phyloP scores from a whole-genome alignment of 176 grass and related monocot species.

The Bromus sterilis region DNA sequence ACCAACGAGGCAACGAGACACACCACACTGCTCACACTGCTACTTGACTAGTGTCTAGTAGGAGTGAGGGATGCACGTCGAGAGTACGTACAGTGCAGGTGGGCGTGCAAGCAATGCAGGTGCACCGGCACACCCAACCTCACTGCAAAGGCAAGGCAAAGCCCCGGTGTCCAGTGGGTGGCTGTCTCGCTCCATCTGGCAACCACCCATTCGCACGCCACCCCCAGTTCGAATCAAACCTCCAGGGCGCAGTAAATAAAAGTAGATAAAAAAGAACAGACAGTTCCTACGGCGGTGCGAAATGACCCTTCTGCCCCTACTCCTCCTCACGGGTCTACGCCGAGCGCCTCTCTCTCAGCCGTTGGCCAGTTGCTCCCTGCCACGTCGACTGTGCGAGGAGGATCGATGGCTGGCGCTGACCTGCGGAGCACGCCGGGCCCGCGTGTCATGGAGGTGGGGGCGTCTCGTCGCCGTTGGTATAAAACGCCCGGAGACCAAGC shows the following conservation, averaged over 20 bases:
- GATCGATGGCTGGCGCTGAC: background rate
- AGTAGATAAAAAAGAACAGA: background rate
- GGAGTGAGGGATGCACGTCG: no score
- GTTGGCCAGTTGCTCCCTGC: background rate
- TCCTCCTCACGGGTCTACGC: conserved; percentile 1
- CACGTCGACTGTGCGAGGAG: background rate
- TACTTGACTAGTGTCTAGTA: no score
- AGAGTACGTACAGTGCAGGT: background rate
- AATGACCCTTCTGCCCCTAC: background rate
- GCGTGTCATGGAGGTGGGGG: background rate
- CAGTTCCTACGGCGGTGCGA: background rate
- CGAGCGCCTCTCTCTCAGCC: background rate
- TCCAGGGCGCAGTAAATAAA: background rate
- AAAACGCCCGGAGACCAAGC: background rate
- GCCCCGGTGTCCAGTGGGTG: background rate
- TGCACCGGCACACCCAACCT: background rate
- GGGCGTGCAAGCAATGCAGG: no score
- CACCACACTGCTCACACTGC: no score
- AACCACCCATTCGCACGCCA: background rate
- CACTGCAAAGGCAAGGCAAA: no score
- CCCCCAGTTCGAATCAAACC: background rate
- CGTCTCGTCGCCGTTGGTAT: background rate
- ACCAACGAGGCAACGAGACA: no score
- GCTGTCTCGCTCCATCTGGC: background rate
- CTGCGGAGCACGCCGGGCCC: background rate